A percentile compares a stretch with the other conserved stretches of the same genome.
Conservation (phyloP, 768 basidiomycete genomes). For the Vishniacozyma victoriae region DNA sequence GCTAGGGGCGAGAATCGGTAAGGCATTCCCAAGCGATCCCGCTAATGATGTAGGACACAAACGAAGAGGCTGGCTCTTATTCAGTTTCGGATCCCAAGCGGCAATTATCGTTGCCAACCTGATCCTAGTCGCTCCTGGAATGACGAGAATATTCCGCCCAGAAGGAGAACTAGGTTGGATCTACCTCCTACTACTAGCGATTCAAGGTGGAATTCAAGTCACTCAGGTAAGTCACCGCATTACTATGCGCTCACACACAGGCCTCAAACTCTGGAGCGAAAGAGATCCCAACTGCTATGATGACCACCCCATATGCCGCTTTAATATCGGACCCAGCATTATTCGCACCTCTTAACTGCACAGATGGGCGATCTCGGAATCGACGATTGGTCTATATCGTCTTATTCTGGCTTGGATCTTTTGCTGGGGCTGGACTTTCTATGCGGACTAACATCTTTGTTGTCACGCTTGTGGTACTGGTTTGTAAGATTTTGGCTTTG, state of each 20-base stretch:
- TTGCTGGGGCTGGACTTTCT: slow-evolving; percentile 9
- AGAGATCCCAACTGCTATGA: slow-evolving; percentile 30
- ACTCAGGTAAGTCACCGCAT: slow-evolving; percentile 12
- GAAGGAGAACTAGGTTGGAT: slow-evolving; percentile 13
- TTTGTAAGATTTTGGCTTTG: slow-evolving; percentile 7
- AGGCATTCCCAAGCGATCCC: not conserved
- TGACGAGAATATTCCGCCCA: not conserved
- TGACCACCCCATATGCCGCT: slow-evolving; percentile 31
- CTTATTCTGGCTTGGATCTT: slow-evolving; percentile 20
- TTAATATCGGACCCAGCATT: slow-evolving; percentile 24
- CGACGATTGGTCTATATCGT: slow-evolving; percentile 19
- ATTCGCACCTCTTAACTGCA: slow-evolving; percentile 1
- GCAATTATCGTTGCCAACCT: slow-evolving; percentile 1
- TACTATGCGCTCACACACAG: slow-evolving; percentile 4
- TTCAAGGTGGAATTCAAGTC: slow-evolving; percentile 24
- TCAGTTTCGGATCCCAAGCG: slow-evolving; percentile 12
- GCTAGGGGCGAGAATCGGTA: slow-evolving; percentile 15
- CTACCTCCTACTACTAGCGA: slow-evolving; percentile 14
- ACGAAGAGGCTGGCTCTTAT: slow-evolving; percentile 13
- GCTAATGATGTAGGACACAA: slow-evolving; percentile 11
- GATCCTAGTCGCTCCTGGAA: not conserved
- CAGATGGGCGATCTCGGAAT: slow-evolving; percentile 9
- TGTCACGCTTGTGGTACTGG: slow-evolving; percentile 9
- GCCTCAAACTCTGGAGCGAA: slow-evolving; percentile 17
- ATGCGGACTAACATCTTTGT: slow-evolving; percentile 2